These are phyloP conservation scores for Ascochyta rabiei DNA, from an alignment of 2,329 filamentous ascomycete species.

Conservation along the genomic window DNA sequence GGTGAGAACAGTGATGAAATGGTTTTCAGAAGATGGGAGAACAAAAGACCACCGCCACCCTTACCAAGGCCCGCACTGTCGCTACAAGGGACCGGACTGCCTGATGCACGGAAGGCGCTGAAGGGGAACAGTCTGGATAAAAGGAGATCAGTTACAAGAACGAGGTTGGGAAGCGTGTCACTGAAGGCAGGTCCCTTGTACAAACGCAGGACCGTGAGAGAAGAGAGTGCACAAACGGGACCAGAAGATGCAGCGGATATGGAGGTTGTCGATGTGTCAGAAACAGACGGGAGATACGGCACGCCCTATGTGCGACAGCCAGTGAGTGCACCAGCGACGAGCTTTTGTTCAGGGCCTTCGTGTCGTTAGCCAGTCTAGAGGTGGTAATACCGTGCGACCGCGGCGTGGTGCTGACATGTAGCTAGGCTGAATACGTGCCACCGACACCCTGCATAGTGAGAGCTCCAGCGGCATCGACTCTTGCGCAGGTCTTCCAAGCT, in stretches of 20 bases:
- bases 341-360: neutral
- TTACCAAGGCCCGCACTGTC: neutral
- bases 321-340: neutral
- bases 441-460: neutral
- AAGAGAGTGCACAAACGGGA: too few relatives aligned
- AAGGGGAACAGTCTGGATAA: neutral
- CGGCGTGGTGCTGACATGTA: neutral
- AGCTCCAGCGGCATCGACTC: conserved; percentile 9
- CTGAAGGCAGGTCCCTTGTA: neutral
- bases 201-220: neutral
- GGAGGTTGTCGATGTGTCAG: neutral
- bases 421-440: conserved; percentile 11
- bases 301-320: neutral
- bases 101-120: neutral
- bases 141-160: neutral
- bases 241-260: neutral
- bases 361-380: neutral
- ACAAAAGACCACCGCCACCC: conserved; percentile 2
- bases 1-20: conserved; percentile 17
- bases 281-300: neutral
- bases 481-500: conserved; percentile 19
- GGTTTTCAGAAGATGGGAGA: conserved; percentile 17
- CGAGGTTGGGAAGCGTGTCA: neutral
- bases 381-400: too few relatives aligned
- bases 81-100: neutral